Evolutionary conservation across 495 filamentous ascomycete genomes (phyloP).

Genomic region (Penicillium daleae): DNA sequence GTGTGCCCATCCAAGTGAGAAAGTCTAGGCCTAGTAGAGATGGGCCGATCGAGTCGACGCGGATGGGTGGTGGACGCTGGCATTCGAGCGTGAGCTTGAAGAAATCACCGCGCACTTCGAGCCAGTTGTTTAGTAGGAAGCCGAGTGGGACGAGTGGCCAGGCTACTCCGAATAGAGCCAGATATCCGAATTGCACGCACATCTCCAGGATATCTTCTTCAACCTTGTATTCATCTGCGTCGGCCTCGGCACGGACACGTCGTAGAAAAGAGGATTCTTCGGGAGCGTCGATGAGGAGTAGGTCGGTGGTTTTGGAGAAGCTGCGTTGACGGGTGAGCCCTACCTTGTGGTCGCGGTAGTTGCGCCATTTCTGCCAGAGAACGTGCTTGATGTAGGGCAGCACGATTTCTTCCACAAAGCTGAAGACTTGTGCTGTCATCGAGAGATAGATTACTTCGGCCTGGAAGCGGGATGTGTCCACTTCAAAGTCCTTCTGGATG

Average conservation of each 20-base stretch:
- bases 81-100: slow-evolving; percentile 89
- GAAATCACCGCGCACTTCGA: slow-evolving; percentile 89
- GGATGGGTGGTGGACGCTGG: slow-evolving; percentile 84
- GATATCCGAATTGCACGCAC: slow-evolving; percentile 65
- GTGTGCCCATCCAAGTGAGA: slow-evolving; percentile 83
- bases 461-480: slow-evolving; percentile 79
- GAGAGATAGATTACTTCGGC: slow-evolving; percentile 96
- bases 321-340: slow-evolving; percentile 23
- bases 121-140: slow-evolving; percentile 93
- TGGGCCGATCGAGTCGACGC: slow-evolving; percentile 90
- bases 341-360: slow-evolving; percentile 32
- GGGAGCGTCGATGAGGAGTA: slow-evolving; percentile 53
- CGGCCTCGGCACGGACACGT: slow-evolving; percentile 78
- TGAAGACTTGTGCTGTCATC: slow-evolving; percentile 88
- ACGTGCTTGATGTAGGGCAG: slow-evolving; percentile 81
- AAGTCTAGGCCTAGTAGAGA: slow-evolving; percentile 87
- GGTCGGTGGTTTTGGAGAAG: slow-evolving; percentile 35
- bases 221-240: slow-evolving; percentile 83
- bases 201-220: slow-evolving; percentile 51
- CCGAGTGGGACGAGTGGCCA: slow-evolving; percentile 89
- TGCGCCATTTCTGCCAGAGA: slow-evolving; percentile 42
- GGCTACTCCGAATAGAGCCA: slow-evolving; percentile 86
- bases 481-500: slow-evolving; percentile 56
- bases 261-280: slow-evolving; percentile 77
- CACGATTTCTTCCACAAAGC: slow-evolving; percentile 80